phyloP scores from a whole-genome alignment of 768 basidiomycete species.

The Amanita subjunquillea region DNA sequence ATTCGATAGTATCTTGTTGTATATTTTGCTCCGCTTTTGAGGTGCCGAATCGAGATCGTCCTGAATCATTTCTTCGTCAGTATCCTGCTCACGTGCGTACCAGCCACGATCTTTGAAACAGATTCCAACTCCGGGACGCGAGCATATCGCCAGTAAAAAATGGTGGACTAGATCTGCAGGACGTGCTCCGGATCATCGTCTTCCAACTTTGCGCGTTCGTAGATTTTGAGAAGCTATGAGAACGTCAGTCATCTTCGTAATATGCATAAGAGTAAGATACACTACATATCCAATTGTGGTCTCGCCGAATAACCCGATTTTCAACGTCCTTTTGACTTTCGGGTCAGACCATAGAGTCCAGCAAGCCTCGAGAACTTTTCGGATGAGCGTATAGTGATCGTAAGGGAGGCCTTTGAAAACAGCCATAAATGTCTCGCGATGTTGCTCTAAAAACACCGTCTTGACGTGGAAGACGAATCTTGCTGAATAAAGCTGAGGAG shows the following conservation, averaged over 20 bases:
- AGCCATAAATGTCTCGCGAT: slow-evolving; percentile 48
- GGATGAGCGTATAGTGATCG: slow-evolving; percentile 52
- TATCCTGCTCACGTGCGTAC: slow-evolving; percentile 66
- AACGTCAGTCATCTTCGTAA: not conserved
- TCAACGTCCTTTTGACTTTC: slow-evolving; percentile 60
- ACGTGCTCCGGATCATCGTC: slow-evolving; percentile 38
- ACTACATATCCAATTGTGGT: slow-evolving; percentile 48
- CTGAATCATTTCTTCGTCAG: slow-evolving; percentile 20
- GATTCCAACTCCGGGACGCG: slow-evolving; percentile 70
- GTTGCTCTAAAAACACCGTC: slow-evolving; percentile 58
- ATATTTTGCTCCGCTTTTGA: slow-evolving; percentile 32
- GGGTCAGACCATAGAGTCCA: slow-evolving; percentile 74
- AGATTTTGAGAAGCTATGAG: slow-evolving; percentile 59
- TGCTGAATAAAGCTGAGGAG: slow-evolving; percentile 61
- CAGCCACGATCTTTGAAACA: slow-evolving; percentile 88
- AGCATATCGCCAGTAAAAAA: slow-evolving; percentile 78
- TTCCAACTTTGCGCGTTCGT: slow-evolving; percentile 48
- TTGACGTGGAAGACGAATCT: slow-evolving; percentile 43
- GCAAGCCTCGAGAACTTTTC: slow-evolving; percentile 58
- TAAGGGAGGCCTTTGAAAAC: slow-evolving; percentile 67
- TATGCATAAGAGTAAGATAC: not conserved
- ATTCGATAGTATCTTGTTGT: slow-evolving; percentile 79
- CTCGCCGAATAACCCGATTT: slow-evolving; percentile 67
- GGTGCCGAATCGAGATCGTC: slow-evolving; percentile 26
- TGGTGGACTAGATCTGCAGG: slow-evolving; percentile 76